These are phyloP conservation scores for Saturnispora besseyi DNA, from an alignment of 805 yeast genomes.

Conservation along the genomic window DNA sequence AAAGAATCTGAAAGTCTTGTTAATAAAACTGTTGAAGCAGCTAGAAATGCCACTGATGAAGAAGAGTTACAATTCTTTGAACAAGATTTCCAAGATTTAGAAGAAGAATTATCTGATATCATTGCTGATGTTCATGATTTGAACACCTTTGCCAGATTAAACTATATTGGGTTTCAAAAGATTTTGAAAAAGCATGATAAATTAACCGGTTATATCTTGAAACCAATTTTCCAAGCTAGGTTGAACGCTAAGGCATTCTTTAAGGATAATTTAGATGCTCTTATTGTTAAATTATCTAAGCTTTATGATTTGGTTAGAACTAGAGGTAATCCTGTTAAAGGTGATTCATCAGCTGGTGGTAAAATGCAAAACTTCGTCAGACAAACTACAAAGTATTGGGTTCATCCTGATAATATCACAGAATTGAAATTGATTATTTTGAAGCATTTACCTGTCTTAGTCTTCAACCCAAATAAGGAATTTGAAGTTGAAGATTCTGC, in stretches of 20 bases:
- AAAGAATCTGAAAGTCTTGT: constrained; percentile 73
- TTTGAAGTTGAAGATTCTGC: constrained; percentile 93
- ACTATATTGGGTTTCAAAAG: constrained; percentile 95
- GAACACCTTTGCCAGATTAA: constrained; percentile 86
- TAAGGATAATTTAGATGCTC: constrained; percentile 85
- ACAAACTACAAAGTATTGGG: constrained; percentile 99
- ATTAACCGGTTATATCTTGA: constrained; percentile 66
- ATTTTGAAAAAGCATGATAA: constrained; percentile 96
- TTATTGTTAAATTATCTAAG: constrained; percentile 83
- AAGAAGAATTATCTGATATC: constrained; percentile 72
- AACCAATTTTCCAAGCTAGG: constrained; percentile 89
- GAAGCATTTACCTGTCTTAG: constrained; percentile 94
- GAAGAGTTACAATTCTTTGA: constrained; percentile 35
- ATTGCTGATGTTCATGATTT: constrained; percentile 97
- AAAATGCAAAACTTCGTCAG: constrained; percentile 95
- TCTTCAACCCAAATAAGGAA: constrained; percentile 93
- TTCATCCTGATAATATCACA: constrained; percentile 95
- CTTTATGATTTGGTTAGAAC: constrained; percentile 90
- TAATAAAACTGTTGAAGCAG: constrained; percentile 41
- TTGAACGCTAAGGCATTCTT: constrained; percentile 91
- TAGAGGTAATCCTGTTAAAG: constrained; percentile 88
- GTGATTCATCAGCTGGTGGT: constrained; percentile 98
- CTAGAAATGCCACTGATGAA: constrained; percentile 30
- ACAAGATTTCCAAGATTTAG: constrained; percentile 63
- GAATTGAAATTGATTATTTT: constrained; percentile 87